Base-by-base conservation (phyloP, 768 basidiomycete species). In the Boletus reticuloceps region DNA sequence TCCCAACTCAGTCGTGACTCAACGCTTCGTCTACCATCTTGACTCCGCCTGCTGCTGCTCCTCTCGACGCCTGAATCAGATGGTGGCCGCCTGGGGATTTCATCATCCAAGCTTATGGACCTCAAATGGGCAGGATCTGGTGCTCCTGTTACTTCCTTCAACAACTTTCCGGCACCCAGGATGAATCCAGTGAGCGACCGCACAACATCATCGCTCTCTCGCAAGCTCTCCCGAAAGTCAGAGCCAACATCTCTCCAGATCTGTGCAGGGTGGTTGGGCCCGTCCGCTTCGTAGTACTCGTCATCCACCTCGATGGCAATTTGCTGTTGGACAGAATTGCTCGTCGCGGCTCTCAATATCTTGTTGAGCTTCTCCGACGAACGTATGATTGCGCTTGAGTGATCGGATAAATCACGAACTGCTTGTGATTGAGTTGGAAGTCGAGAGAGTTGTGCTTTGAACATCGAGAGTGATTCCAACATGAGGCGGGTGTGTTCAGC, bases 151-250 rank as follows among this genome's bases (percentile, higher is more conserved):
- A 77, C 68, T 50, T 91, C 90, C 55, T 83, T 78, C 55, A 91
- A 67, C 12, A 87, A 76, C 67, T 81, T 82, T 32, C 91, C 89
- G 7, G 88, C 77, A 32, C 87, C 86, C n/a, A 92, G 72, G 59
- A 93, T 69, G 55, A 93, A 82, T 40, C 83, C 85, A 9, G 91
- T 93, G 67, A 89, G 74, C 8, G 82, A 84, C 51, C 91, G 75
- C 5, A 92, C 85, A 44, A 91, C 74, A 66, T 93, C 91, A 66
- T 93, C 91, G 56, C 87, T 87, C 51, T 83, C 79, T 62, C 86
- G 76, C 59, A 89, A 59, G 49, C 82, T 79, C 50, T 93, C 91
- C 37, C 89, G 73, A 61, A 83, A 88, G 59, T 93, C 90, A 10
- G 78, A 79, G 1, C 87, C 86, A 6, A 91, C 79, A 45, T 77